phyloP scores from a whole-genome alignment of 257 asterid genomes.

The Leonotis leonurus region DNA sequence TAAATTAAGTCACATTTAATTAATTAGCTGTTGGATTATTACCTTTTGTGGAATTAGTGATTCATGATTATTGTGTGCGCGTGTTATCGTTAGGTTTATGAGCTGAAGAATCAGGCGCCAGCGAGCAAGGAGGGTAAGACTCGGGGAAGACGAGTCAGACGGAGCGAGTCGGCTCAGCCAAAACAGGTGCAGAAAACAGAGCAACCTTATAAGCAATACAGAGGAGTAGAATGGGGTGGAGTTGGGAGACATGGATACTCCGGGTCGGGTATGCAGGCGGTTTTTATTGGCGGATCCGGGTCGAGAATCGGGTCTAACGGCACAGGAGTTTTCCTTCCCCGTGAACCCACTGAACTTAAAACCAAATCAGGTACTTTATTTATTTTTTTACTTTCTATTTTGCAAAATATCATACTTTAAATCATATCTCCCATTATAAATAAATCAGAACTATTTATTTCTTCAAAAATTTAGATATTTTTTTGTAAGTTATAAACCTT shows the following conservation, averaged over 20 bases:
- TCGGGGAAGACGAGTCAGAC: conserved; percentile 29
- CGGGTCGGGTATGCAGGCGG: conserved; percentile 82
- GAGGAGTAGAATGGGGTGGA: conserved; percentile 23
- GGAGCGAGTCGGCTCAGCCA: conserved; percentile 33
- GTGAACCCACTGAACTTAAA: conserved; percentile 29
- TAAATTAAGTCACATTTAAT: conserved; percentile 4
- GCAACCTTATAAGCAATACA: conserved; percentile 22
- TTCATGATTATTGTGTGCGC: background rate
- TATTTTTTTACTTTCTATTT: no score
- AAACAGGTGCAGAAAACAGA: conserved; percentile 21
- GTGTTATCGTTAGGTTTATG: conserved; percentile 24
- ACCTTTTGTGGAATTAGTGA: background rate
- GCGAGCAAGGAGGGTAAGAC: conserved; percentile 11
- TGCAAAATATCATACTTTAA: no score
- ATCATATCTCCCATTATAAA: no score
- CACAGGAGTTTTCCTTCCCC: conserved; percentile 82
- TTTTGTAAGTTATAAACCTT: no score
- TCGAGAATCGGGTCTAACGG: conserved; percentile 39
- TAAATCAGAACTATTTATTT: no score
- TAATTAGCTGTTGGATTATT: background rate
- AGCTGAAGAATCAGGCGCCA: conserved; percentile 41
- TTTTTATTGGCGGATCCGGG: conserved; percentile 63
- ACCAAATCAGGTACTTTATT: conserved; percentile 50
- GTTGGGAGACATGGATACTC: conserved; percentile 12
- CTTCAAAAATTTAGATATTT: no score